These are phyloP conservation scores for Zygosaccharomyces gambellarensis DNA, from an alignment of 805 yeast genomes.

Conservation along the genomic window DNA sequence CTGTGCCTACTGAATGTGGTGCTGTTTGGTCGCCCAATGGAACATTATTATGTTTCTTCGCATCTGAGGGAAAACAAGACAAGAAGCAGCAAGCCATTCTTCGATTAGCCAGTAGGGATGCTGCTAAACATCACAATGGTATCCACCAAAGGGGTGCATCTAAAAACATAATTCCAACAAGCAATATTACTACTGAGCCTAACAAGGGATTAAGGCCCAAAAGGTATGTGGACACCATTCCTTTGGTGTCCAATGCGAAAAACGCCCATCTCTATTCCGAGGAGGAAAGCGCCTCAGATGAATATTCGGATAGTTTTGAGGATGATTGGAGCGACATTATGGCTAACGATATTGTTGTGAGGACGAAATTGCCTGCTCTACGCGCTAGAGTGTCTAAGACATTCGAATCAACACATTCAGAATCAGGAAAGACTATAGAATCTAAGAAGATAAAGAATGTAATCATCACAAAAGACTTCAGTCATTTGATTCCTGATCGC, in stretches of 20 bases:
- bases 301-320: conserved; percentile 54
- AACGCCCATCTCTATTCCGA: conserved; percentile 25
- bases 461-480: conserved; percentile 62
- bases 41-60: conserved; percentile 74
- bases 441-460: conserved; percentile 42
- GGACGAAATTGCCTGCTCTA: conserved; percentile 51
- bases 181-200: conserved; percentile 3
- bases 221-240: conserved; percentile 32
- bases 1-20: conserved; percentile 90
- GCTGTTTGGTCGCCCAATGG: conserved; percentile 84
- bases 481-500: conserved; percentile 68
- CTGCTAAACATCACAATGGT: conserved; percentile 18
- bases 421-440: conserved; percentile 24
- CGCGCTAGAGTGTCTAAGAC: conserved; percentile 25
- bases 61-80: conserved; percentile 45
- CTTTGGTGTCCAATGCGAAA: conserved; percentile 9
- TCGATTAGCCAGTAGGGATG: conserved; percentile 25
- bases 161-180: conserved; percentile 2
- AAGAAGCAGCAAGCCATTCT: conserved; percentile 36
- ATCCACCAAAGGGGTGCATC: background rate
- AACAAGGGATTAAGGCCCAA: conserved; percentile 27
- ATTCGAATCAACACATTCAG: conserved; percentile 25
- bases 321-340: conserved; percentile 67
- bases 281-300: conserved; percentile 24
- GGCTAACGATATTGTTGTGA: conserved; percentile 46